Conservation (phyloP, 108 stramenopile genomes). For the Pseudonitzschia multiseries region DNA sequence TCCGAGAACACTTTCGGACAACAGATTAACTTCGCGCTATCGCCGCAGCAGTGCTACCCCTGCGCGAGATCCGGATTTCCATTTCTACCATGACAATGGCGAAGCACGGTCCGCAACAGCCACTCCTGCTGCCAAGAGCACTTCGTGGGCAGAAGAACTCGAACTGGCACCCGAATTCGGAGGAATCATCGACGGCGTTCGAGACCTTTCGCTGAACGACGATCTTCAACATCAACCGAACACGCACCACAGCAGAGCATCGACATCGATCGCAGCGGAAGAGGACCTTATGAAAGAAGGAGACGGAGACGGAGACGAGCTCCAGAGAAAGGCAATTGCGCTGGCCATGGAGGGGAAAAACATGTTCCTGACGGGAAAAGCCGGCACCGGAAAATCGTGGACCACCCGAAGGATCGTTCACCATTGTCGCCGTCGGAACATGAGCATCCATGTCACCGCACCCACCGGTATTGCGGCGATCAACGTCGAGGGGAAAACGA, state of each 20-base stretch:
- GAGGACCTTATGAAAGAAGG: too few species aligned
- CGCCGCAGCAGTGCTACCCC: too few species aligned
- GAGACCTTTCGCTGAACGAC: not conserved
- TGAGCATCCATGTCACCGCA: conserved; percentile 10
- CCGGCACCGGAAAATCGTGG: conserved; percentile 42
- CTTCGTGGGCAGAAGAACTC: too few species aligned
- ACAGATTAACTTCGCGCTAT: too few species aligned
- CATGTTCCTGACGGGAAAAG: conserved; percentile 48
- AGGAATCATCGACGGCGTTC: not conserved
- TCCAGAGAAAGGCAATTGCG: conserved; percentile 23
- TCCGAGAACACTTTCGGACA: too few species aligned
- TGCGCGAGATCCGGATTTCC: too few species aligned
- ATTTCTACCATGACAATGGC: too few species aligned
- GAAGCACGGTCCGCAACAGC: too few species aligned
- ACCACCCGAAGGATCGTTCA: conserved; percentile 28
- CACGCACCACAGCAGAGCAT: too few species aligned
- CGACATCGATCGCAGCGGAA: too few species aligned
- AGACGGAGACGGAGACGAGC: conserved; percentile 14
- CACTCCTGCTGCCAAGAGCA: too few species aligned
- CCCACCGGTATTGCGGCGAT: conserved; percentile 25
- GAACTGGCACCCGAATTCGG: conserved; percentile 3
- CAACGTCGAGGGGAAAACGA: conserved; percentile 31
- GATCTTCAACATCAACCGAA: too few species aligned
- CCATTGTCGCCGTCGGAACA: not conserved
- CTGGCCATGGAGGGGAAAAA: conserved; percentile 19